Conservation (phyloP, 495 filamentous ascomycete species). For the Penicillium mononematosum region DNA sequence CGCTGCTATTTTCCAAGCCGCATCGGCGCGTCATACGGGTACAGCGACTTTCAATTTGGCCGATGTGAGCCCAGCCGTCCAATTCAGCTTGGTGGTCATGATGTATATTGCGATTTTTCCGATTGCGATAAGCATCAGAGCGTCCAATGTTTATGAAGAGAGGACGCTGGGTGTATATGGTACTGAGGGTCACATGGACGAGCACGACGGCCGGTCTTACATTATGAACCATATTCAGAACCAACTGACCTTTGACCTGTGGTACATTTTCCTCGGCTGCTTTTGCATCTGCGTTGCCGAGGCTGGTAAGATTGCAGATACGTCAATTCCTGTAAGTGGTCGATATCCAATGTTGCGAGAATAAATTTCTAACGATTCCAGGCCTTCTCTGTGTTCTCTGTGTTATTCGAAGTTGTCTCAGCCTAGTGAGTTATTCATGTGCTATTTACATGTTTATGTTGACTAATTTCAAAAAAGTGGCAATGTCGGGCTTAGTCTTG, state of each 20-base stretch:
- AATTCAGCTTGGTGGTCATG: conserved; percentile 62
- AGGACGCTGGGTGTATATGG: conserved; percentile 66
- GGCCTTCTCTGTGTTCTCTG: conserved; percentile 56
- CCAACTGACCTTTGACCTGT: conserved; percentile 62
- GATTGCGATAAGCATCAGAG: conserved; percentile 69
- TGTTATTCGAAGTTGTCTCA: conserved; percentile 83
- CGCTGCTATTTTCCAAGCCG: conserved; percentile 60
- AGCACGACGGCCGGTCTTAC: conserved; percentile 39
- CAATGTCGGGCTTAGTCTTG: conserved; percentile 83
- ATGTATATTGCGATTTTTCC: conserved; percentile 77
- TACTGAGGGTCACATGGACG: conserved; percentile 45
- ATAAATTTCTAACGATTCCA: conserved; percentile 9
- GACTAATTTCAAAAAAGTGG: conserved; percentile 41
- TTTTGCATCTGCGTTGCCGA: conserved; percentile 61
- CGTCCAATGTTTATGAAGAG: conserved; percentile 67
- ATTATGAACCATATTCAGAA: conserved; percentile 57
- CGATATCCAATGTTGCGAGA: background rate
- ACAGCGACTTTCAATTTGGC: conserved; percentile 56
- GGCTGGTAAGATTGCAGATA: conserved; percentile 48
- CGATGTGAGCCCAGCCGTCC: conserved; percentile 58
- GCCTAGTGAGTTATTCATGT: conserved; percentile 55
- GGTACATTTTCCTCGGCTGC: conserved; percentile 63
- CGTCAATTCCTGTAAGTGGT: conserved; percentile 39
- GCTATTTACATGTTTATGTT: background rate
- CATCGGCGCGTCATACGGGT: conserved; percentile 59